These are phyloP conservation scores for Scytalidium sp. DNA, from an alignment of 2,329 filamentous ascomycete genomes.

Conservation along the genomic window DNA sequence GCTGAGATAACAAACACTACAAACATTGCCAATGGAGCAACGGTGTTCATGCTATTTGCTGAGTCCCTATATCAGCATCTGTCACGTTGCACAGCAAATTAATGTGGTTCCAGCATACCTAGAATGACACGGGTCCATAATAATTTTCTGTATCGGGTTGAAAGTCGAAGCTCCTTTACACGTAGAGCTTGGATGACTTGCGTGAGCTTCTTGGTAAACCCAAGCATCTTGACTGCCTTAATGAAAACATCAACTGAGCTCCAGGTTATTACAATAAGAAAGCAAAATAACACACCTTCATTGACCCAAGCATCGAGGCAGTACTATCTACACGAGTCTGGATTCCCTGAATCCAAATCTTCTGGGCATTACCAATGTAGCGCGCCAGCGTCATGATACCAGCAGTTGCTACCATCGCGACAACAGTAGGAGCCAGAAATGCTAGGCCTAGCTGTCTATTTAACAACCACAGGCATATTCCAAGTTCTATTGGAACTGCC, in stretches of 20 bases:
- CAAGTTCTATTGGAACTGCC: constrained; percentile 25
- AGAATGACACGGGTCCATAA: constrained; percentile 20
- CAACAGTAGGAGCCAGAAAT: constrained; percentile 17
- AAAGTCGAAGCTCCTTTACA: constrained; percentile 35
- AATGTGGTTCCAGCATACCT: constrained; percentile 4
- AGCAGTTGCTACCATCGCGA: constrained; percentile 24
- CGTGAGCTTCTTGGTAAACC: constrained; percentile 31
- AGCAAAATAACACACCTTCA: constrained; percentile 20
- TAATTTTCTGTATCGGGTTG: constrained; percentile 33
- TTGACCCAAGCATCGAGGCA: constrained; percentile 24
- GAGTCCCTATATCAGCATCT: not conserved
- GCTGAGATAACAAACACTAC: constrained; percentile 32
- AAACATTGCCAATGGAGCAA: constrained; percentile 38
- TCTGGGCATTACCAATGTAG: constrained; percentile 23
- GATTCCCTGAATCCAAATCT: constrained; percentile 26
- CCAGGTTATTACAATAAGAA: not conserved
- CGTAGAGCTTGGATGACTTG: constrained; percentile 32
- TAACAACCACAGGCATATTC: constrained; percentile 25
- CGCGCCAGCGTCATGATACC: constrained; percentile 16
- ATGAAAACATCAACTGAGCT: not conserved
- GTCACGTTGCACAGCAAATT: too few species aligned
- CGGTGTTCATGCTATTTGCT: constrained; percentile 20
- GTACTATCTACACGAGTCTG: constrained; percentile 27
- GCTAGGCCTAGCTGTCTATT: constrained; percentile 24
- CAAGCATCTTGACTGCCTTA: constrained; percentile 29